Percentiles rank a stretch among this genome's conserved stretches.
Conservation (phyloP, 2,329 filamentous ascomycete genomes). For the Penicillium sp. region DNA sequence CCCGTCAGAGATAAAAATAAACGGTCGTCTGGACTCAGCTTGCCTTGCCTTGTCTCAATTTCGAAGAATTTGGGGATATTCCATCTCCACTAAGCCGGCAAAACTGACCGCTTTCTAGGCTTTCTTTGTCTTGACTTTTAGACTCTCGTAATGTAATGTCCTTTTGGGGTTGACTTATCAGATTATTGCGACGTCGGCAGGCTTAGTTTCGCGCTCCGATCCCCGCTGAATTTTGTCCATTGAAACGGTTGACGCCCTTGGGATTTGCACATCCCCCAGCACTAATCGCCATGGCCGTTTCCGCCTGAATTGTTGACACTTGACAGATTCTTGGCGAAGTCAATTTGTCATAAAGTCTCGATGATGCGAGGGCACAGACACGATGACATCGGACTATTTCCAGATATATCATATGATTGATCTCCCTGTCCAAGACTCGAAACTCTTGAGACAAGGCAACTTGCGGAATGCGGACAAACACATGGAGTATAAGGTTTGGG, state of each 20-base stretch:
- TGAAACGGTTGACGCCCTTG: background rate
- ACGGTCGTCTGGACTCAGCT: background rate
- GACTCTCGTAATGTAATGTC: background rate
- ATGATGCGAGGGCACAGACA: background rate
- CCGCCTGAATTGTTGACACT: background rate
- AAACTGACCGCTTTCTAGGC: background rate
- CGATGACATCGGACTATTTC: background rate
- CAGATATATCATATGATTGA: background rate
- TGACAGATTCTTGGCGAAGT: background rate
- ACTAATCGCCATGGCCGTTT: background rate
- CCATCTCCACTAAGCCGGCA: background rate
- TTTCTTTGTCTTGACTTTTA: background rate
- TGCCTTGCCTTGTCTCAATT: too few species aligned
- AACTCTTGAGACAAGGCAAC: background rate
- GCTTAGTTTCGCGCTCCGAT: background rate
- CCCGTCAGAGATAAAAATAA: background rate
- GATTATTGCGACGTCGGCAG: background rate
- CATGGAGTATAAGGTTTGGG: slow-evolving; percentile 16
- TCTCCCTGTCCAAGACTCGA: background rate
- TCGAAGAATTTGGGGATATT: background rate
- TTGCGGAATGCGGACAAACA: background rate
- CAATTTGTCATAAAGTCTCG: background rate
- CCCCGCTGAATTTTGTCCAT: background rate
- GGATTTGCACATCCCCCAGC: too few species aligned
- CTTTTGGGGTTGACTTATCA: background rate